Evolutionary conservation across 2,329 filamentous ascomycete genomes (phyloP).

Genomic region (Diaporthe sp.): DNA sequence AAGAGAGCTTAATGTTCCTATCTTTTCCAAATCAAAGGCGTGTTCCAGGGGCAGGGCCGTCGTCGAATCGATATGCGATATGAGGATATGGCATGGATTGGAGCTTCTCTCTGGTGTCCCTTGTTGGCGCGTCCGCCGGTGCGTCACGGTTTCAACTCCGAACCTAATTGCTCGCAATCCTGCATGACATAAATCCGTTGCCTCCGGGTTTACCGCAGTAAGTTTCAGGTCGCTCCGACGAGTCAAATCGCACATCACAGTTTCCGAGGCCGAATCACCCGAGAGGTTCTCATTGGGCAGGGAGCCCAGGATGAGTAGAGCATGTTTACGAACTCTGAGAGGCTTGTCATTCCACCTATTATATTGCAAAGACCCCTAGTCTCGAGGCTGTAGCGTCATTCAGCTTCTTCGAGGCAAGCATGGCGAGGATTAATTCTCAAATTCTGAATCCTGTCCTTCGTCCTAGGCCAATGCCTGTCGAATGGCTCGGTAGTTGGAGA

Average conservation of each 20-base stretch:
- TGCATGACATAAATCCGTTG: slow-evolving; percentile 10
- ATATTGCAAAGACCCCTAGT: not conserved
- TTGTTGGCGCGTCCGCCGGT: not conserved
- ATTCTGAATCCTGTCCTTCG: not conserved
- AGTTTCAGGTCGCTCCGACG: not conserved
- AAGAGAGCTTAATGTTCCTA: not conserved
- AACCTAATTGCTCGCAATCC: not conserved
- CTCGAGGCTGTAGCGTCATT: too few relatives aligned
- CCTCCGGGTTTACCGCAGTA: not conserved
- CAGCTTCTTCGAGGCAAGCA: not conserved
- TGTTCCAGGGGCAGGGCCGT: not conserved
- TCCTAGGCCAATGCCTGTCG: not conserved
- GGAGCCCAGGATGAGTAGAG: not conserved
- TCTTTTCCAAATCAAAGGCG: not conserved
- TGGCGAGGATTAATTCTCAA: too few relatives aligned
- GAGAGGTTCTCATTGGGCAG: not conserved
- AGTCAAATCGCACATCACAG: slow-evolving; percentile 10
- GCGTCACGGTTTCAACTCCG: not conserved
- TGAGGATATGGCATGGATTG: slow-evolving; percentile 5
- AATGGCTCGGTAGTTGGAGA: too few relatives aligned
- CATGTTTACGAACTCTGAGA: too few relatives aligned
- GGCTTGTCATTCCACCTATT: not conserved
- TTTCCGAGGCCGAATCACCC: slow-evolving; percentile 11
- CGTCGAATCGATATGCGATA: not conserved
- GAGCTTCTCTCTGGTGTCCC: not conserved